Conservation (phyloP, 805 yeast species). For the Saturnispora sekii region DNA sequence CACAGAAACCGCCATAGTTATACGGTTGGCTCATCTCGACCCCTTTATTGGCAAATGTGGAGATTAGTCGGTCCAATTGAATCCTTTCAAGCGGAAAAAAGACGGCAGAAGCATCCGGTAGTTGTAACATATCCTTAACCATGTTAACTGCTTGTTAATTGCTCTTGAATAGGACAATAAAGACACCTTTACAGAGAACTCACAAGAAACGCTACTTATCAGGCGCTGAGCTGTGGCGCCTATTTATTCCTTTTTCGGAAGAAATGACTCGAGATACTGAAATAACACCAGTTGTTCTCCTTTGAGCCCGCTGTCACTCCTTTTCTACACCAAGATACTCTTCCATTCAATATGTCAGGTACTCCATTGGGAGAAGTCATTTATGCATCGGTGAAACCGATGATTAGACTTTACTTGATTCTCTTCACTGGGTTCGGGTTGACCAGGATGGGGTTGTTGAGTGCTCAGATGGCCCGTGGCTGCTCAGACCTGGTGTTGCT, state of each 20-base stretch:
- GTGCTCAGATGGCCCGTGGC: slow-evolving; percentile 53
- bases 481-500: slow-evolving; percentile 56
- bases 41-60: too few species aligned
- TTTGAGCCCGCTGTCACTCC: not conserved
- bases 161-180: too few species aligned
- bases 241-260: not conserved
- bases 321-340: not conserved
- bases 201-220: too few species aligned
- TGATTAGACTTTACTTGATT: slow-evolving; percentile 64
- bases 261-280: too few species aligned
- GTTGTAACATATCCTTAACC: too few species aligned
- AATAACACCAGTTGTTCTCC: too few species aligned
- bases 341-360: not conserved
- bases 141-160: too few species aligned
- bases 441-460: slow-evolving; percentile 47
- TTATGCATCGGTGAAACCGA: slow-evolving; percentile 59
- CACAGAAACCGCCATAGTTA: too few species aligned
- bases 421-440: slow-evolving; percentile 56
- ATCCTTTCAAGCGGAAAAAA: too few species aligned
- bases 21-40: too few species aligned
- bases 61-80: too few species aligned
- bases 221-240: not conserved
- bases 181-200: not conserved
- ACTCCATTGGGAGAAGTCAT: slow-evolving; percentile 22
- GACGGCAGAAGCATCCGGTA: too few species aligned